These are phyloP conservation scores for Funneliformis mosseae DNA, from an alignment of 192 early-diverging fungal genomes.

Conservation along the genomic window DNA sequence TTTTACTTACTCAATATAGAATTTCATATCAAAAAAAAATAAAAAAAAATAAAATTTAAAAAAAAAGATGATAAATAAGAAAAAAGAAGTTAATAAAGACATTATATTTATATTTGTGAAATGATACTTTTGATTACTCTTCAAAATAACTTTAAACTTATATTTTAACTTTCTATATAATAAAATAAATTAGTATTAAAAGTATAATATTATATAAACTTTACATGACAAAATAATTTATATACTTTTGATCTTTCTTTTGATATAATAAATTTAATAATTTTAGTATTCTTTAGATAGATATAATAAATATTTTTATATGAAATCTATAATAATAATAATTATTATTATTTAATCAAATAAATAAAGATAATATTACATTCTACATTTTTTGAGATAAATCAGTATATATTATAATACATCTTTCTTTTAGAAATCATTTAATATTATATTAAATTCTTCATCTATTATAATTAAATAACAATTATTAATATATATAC, in stretches of 20 bases:
- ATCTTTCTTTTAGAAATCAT: conserved; percentile 9
- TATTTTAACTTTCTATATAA: background rate
- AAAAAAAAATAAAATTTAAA: no score
- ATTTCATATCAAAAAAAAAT: no score
- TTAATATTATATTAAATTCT: background rate
- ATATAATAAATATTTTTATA: conserved; percentile 14
- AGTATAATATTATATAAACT: no score
- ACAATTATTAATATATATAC: background rate
- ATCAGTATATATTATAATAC: conserved; percentile 6
- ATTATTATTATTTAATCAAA: background rate
- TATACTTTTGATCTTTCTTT: conserved; percentile 21
- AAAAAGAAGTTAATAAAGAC: no score
- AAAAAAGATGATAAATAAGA: no score
- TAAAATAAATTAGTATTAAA: background rate
- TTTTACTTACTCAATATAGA: no score
- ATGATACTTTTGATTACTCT: no score
- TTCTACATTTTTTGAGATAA: background rate
- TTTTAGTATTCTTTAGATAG: background rate
- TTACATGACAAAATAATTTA: no score
- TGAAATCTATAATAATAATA: background rate
- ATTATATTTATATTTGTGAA: no score
- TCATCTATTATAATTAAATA: background rate
- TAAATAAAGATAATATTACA: background rate
- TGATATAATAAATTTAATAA: conserved; percentile 30
- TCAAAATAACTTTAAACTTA: background rate